Evolutionary conservation across 768 basidiomycete genomes (phyloP), one percentile per base, ranked within the genome.

Genomic region (Kwoniella europaea): DNA sequence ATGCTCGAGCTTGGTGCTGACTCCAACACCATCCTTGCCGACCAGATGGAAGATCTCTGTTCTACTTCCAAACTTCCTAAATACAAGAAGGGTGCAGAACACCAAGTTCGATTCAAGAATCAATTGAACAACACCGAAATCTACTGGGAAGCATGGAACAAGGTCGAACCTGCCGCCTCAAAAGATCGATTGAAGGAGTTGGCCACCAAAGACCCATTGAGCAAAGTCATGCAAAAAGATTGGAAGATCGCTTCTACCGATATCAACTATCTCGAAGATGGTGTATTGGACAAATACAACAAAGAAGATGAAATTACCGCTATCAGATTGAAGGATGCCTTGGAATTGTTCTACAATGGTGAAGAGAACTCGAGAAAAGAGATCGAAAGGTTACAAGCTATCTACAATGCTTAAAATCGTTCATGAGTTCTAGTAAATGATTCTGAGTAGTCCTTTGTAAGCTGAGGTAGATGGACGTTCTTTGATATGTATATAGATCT

Each of bases 241-340:
- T 77, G 69, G 67, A 68, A 76, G 63, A 65, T 68, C 7, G 69
- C 72, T 10, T 60, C 52, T 16, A 66, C 71, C 18, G 74, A 75
- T 16, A 58, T 76, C 22, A 71, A 79, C 44, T 79, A 77, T 54
- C 66, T 77, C 41, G 80, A 71, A 2, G 73, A 74, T 20, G 78
- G 78, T 18, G 79, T 77, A 4, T 61, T 82, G 41, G 79, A 80
- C 67, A 71, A 78, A 63, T 65, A 62, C 63, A 79, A 72, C 64
- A 71, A 80, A 55, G 71, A 68, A 43, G 80, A 82, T 65, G 68
- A 71, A 29, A 63, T 74, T 12, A 76, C 78, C 20, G 65, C 63
- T 18, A n/a, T 59, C 15, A 62, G 76, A 24, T 66, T 81, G 27
- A 70, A 67, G 15, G 76, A 76, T 60, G 76, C 77, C 1, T 63